A percentile compares a stretch with the other conserved stretches of the same genome.
Evolutionary conservation across 345 rosid species (phyloP).

Genomic region (Rubroshorea leprosula): DNA sequence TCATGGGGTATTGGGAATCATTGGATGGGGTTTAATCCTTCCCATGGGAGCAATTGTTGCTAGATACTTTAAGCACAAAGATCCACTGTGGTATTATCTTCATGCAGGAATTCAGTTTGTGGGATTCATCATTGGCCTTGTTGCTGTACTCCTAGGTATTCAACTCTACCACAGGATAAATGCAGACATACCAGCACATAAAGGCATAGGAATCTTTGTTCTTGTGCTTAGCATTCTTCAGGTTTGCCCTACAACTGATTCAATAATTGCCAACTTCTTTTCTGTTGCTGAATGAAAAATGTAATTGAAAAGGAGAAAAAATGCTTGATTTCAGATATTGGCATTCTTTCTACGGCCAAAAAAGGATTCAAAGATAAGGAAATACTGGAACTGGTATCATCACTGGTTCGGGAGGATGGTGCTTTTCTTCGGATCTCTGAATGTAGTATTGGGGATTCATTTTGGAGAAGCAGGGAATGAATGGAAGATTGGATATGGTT

Average conservation of each 20-base stretch:
- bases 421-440: conserved; percentile 70
- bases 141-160: conserved; percentile 56
- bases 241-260: conserved; percentile 44
- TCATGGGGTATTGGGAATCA: conserved; percentile 67
- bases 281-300: too few species aligned
- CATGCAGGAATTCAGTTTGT: conserved; percentile 57
- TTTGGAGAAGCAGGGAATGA: conserved; percentile 48
- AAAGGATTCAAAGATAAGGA: conserved; percentile 61
- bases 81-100: conserved; percentile 84
- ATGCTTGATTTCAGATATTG: conserved; percentile 41
- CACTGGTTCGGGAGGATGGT: conserved; percentile 75
- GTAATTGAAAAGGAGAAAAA: neutral
- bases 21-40: conserved; percentile 77
- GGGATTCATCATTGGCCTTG: conserved; percentile 65
- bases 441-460: conserved; percentile 64
- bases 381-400: conserved; percentile 90
- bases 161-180: conserved; percentile 49
- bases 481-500: conserved; percentile 77
- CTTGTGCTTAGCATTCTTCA: conserved; percentile 71
- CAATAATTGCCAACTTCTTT: conserved; percentile 1
- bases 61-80: conserved; percentile 75
- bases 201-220: conserved; percentile 78
- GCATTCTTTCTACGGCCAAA: conserved; percentile 75
- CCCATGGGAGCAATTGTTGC: conserved; percentile 79
- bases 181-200: conserved; percentile 53